Percentiles rank a stretch among this genome's conserved stretches.
Evolutionary conservation across 768 basidiomycete genomes (phyloP).

Genomic region (Hericium coralloides): DNA sequence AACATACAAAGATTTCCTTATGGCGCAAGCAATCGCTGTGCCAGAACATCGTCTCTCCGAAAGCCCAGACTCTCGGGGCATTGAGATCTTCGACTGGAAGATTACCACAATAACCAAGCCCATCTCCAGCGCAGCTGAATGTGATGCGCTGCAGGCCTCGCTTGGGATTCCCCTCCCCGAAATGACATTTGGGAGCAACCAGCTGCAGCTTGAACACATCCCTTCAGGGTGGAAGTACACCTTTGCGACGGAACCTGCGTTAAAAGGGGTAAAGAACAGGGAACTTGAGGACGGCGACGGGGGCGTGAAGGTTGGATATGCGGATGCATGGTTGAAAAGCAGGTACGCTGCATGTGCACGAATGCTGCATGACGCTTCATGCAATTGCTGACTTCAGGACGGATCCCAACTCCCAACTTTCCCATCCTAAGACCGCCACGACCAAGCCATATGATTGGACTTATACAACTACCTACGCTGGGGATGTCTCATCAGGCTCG

Average conservation of each 20-base stretch:
- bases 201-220: constrained; percentile 55
- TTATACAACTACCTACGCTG: constrained; percentile 83
- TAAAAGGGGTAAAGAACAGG: constrained; percentile 66
- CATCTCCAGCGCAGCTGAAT: constrained; percentile 72
- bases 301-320: constrained; percentile 89
- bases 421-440: constrained; percentile 60
- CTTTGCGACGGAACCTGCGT: constrained; percentile 61
- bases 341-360: constrained; percentile 38
- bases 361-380: not conserved
- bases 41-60: constrained; percentile 63
- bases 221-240: constrained; percentile 53
- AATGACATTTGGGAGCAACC: constrained; percentile 92
- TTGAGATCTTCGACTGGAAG: constrained; percentile 58
- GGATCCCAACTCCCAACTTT: constrained; percentile 50
- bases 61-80: constrained; percentile 58
- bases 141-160: constrained; percentile 54
- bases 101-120: constrained; percentile 66
- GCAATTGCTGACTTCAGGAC: constrained; percentile 42
- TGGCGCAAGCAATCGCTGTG: constrained; percentile 29
- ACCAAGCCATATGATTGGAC: constrained; percentile 98
- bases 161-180: constrained; percentile 84
- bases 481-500: constrained; percentile 31
- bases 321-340: constrained; percentile 89
- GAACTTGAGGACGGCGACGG: constrained; percentile 76
- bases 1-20: not conserved